phyloP scores from a whole-genome alignment of 352 stramenopile species.

The Phytophthora boehmeriae region DNA sequence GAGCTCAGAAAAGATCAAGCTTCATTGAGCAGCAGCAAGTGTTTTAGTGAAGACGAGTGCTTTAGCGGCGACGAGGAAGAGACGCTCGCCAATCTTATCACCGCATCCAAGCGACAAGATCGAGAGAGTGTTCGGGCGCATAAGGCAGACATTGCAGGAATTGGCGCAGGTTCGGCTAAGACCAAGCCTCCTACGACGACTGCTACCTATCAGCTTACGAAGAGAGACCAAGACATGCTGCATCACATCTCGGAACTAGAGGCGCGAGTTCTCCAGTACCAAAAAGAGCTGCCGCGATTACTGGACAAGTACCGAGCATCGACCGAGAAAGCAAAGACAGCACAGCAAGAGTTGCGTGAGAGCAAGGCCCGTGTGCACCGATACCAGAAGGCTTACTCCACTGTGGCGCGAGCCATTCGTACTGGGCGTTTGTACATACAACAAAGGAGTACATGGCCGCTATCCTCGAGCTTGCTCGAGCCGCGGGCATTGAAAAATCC shows the following conservation, averaged over 20 bases:
- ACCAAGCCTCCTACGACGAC: conserved; percentile 12
- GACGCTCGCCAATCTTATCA: conserved; percentile 30
- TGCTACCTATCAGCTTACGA: conserved; percentile 41
- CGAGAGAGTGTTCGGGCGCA: conserved; percentile 34
- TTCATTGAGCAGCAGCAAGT: conserved; percentile 26
- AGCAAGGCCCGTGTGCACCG: conserved; percentile 44
- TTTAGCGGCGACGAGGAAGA: conserved; percentile 38
- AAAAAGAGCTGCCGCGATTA: conserved; percentile 53
- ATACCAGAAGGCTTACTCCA: conserved; percentile 54
- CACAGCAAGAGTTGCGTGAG: conserved; percentile 39
- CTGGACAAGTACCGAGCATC: conserved; percentile 47
- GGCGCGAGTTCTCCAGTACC: conserved; percentile 45
- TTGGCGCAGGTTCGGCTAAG: conserved; percentile 30
- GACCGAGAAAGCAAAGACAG: conserved; percentile 36
- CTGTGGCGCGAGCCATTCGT: conserved; percentile 51
- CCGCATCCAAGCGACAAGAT: conserved; percentile 29
- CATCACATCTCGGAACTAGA: conserved; percentile 50
- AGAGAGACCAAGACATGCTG: conserved; percentile 45
- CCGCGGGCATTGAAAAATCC: conserved; percentile 49
- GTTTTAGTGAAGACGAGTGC: conserved; percentile 23
- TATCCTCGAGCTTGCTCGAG: conserved; percentile 62
- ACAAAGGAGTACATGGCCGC: conserved; percentile 65
- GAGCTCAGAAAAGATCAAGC: conserved; percentile 33
- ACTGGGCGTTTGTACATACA: conserved; percentile 42
- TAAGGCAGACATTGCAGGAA: conserved; percentile 34